Evolutionary conservation across 108 stramenopile genomes (phyloP), one percentile per base, ranked within the genome.

Genomic region (Aurantiochytrium sp.): DNA sequence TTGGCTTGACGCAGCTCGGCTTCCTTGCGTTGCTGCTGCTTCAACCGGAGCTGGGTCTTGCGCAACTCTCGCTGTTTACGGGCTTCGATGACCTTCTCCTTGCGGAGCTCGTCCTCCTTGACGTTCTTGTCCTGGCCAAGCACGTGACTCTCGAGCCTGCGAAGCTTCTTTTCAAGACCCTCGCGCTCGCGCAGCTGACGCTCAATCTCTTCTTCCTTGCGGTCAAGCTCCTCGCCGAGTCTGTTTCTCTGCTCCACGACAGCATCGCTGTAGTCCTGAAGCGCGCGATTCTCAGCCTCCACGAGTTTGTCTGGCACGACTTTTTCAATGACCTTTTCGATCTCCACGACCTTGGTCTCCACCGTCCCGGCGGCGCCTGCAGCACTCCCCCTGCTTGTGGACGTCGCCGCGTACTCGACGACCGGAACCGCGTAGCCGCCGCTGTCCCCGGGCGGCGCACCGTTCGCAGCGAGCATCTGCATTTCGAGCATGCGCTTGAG

Each of bases 401-500:
- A n/a, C n/a, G 87, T 22, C 59, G 86, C 59, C 10, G 73, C 12
- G 52, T 88, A 31, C 34, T 68, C 87, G 48, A 39, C 4, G 21
- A 17, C 68, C 27, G 87, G 41, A 8, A n/a, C 37, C 68, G 48
- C 19, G 42, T 21, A 87, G 15, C 8, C 42, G 4, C n/a, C 17
- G 4, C 15, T 65, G 37, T 12, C 55, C 21, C 30, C 87, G 34
- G 17, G 6, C 4, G n/a, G 24, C 10, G 68, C 3, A 8, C 37
- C 31, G 10, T 5, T 34, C 17, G 24, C 2, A 4, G n/a, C 21
- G 10, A 8, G 21, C 73, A 54, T 54, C 36, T 50, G 73, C 87
- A 86, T 24, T n/a, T 86, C 88, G 36, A 92, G 54, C 53, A 88
- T 55, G 54, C 45, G 73, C 69, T 90, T 90, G 53, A 97, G 93